Base-by-base conservation (phyloP, 768 basidiomycete species). In the Cystobasidium onofrii region DNA sequence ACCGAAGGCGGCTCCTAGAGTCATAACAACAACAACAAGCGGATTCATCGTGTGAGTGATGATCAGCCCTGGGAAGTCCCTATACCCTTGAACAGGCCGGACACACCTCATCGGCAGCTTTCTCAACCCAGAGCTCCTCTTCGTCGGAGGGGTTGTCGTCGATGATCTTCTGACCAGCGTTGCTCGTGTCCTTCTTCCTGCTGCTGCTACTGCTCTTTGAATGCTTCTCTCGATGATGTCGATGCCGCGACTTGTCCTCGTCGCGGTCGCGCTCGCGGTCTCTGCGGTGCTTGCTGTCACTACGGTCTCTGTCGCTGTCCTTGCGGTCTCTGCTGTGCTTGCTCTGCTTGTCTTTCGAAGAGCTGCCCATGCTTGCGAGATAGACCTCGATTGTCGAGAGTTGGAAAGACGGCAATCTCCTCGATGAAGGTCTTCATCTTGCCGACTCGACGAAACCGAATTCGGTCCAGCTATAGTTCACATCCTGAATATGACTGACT, bases 81-180 rank as follows among this genome's bases (percentile, higher is more conserved):
- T 87, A 77, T 80, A 91, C 90, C 79, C 84, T 83, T 81, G 90
- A 88, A 20, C 89, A 88, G 65, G 88, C 3, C 2, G 23, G 46
- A 60, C 57, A 29, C 29, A 60, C 88, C 83, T 87, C 85, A 78
- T 88, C 87, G 43, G 91, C 87, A 77, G 90, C 90, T 84, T 90
- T 91, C 83, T 92, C 92, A 27, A 88, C 85, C 92, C 92, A 93
- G 83, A 91, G 85, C 70, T 88, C 88, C 20, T 76, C 76, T 46
- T 73, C 62, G 41, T 88, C 87, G 79, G 87, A 88, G 75, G 87
- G 83, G 18, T 85, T 84, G 78, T 92, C 89, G 79, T 91, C 91
- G 0, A 85, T 83, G 39, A 87, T 83, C 39, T 85, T 84, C 31
- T 88, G 81, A 13, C 67, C 54, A 67, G 78, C 75, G 25, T 79